phyloP scores from a whole-genome alignment of 164 flowering plant species.

The Euptelea pleiosperma region DNA sequence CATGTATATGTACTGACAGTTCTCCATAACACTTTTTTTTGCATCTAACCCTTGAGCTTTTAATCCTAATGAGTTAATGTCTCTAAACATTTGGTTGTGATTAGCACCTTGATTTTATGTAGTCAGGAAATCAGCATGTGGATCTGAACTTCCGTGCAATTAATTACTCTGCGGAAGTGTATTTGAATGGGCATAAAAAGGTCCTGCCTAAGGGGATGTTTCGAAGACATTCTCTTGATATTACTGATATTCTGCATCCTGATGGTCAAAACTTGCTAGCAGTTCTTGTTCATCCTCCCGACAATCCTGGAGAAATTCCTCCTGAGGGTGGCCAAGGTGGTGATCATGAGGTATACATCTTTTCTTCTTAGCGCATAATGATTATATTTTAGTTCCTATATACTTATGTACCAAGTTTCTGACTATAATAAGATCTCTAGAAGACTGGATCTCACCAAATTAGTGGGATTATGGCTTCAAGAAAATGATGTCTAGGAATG shows the following conservation, averaged over 20 bases:
- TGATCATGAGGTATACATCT: slow-evolving; percentile 83
- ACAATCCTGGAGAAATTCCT: slow-evolving; percentile 87
- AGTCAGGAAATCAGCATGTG: slow-evolving; percentile 70
- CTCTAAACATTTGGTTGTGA: slow-evolving; percentile 2
- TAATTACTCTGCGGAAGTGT: slow-evolving; percentile 90
- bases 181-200: slow-evolving; percentile 84
- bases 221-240: slow-evolving; percentile 83
- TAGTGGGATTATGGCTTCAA: too few species aligned
- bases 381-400: not conserved
- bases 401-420: not conserved
- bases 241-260: slow-evolving; percentile 67
- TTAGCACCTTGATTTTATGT: slow-evolving; percentile 22
- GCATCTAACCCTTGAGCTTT: not conserved
- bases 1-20: not conserved
- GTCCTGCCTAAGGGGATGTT: slow-evolving; percentile 92
- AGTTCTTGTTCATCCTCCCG: slow-evolving; percentile 91
- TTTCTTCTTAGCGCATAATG: not conserved
- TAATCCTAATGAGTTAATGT: not conserved
- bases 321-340: slow-evolving; percentile 98
- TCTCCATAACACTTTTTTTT: too few species aligned
- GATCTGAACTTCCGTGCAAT: slow-evolving; percentile 90
- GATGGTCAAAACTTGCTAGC: slow-evolving; percentile 83
- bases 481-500: too few species aligned
- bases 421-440: not conserved
- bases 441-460: too few species aligned